Evolutionary conservation across 2,329 filamentous ascomycete species (phyloP).

Genomic region (Aspergillus ustus): DNA sequence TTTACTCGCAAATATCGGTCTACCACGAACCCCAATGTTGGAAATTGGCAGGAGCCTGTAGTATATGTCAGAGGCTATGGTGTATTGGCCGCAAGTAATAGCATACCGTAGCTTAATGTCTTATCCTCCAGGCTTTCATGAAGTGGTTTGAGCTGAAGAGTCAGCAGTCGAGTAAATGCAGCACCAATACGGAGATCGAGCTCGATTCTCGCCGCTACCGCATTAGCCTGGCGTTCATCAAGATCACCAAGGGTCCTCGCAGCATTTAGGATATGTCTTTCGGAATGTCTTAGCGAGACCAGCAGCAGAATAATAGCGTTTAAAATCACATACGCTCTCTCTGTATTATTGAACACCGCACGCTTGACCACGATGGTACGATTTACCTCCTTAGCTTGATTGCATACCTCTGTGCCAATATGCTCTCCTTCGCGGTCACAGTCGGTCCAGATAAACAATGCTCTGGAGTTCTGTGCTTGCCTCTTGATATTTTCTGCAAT

Average conservation of each 20-base stretch:
- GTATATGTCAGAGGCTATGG: background rate
- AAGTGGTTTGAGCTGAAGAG: slow-evolving; percentile 73
- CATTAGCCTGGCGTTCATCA: slow-evolving; percentile 84
- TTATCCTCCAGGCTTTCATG: slow-evolving; percentile 68
- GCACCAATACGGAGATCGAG: slow-evolving; percentile 90
- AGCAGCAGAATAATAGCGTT: background rate
- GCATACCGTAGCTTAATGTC: slow-evolving; percentile 78
- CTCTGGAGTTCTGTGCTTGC: slow-evolving; percentile 73
- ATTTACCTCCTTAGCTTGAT: slow-evolving; percentile 77
- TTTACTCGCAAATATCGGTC: slow-evolving; percentile 93
- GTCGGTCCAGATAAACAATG: slow-evolving; percentile 97
- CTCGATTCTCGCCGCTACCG: slow-evolving; percentile 87
- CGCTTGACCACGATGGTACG: slow-evolving; percentile 76
- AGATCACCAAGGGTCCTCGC: slow-evolving; percentile 76
- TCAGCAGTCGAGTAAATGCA: slow-evolving; percentile 88
- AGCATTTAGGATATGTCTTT: slow-evolving; percentile 82
- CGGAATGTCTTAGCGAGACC: background rate
- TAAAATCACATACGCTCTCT: slow-evolving; percentile 70
- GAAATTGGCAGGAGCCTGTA: slow-evolving; percentile 89
- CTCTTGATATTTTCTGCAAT: slow-evolving; percentile 84
- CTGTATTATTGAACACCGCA: slow-evolving; percentile 94
- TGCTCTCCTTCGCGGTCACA: slow-evolving; percentile 97
- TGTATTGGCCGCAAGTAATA: background rate
- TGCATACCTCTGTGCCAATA: slow-evolving; percentile 88
- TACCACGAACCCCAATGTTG: slow-evolving; percentile 94